Evolutionary conservation across 2,329 filamentous ascomycete species (phyloP).

Genomic region (Trichoderma sp.): DNA sequence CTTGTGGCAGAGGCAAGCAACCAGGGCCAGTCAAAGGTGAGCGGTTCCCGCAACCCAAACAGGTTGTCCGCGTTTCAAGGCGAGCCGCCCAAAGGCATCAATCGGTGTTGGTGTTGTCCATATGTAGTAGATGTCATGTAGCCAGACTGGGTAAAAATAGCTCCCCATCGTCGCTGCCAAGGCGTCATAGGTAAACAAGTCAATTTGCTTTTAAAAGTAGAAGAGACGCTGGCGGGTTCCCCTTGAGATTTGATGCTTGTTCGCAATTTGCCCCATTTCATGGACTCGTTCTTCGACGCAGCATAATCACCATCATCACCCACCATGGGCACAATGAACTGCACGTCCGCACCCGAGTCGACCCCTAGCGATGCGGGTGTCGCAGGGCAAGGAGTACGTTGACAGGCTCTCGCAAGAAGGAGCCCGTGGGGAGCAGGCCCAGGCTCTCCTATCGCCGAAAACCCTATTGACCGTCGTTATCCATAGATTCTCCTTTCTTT

Average conservation of each 20-base stretch:
- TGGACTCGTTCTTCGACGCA: background rate
- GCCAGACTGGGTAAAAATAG: slow-evolving; percentile 10
- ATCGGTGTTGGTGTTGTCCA: slow-evolving; percentile 4
- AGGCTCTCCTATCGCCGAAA: background rate
- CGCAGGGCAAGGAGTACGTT: slow-evolving; percentile 57
- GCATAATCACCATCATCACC: background rate
- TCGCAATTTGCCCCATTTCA: slow-evolving; percentile 12
- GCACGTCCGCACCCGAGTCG: slow-evolving; percentile 47
- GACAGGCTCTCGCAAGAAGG: slow-evolving; percentile 15
- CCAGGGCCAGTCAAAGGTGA: slow-evolving; percentile 23
- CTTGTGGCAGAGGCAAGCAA: slow-evolving; percentile 18
- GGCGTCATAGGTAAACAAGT: slow-evolving; percentile 2
- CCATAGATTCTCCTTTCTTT: slow-evolving; percentile 65
- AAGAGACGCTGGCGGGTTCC: background rate
- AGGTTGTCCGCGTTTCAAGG: slow-evolving; percentile 11
- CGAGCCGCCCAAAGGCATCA: slow-evolving; percentile 15
- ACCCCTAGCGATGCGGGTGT: slow-evolving; percentile 59
- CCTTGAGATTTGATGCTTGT: slow-evolving; percentile 12
- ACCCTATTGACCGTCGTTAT: background rate
- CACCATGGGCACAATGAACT: slow-evolving; percentile 33
- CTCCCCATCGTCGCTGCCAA: slow-evolving; percentile 10
- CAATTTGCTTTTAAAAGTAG: slow-evolving; percentile 23
- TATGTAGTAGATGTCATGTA: slow-evolving; percentile 13
- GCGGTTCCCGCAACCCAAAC: slow-evolving; percentile 21
- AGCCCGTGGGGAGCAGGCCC: background rate